Evolutionary conservation across 192 early-diverging fungal species (phyloP), one percentile per base, ranked within the genome.

Genomic region (Coemansia sp.): DNA sequence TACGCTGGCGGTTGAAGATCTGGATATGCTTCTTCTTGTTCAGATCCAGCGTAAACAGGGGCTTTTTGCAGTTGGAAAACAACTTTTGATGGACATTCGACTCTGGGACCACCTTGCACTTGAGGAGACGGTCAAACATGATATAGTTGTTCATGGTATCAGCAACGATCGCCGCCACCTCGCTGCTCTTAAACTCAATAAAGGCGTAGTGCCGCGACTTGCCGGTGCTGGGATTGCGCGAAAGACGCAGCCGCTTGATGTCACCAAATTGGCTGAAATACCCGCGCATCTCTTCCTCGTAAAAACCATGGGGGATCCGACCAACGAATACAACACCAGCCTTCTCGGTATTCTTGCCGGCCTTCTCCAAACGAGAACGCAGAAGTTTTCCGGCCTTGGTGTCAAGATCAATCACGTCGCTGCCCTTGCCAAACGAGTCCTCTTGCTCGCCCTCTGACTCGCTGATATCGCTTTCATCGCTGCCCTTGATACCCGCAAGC

Each of bases 131-230:
- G 60, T 89, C 90, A 63, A 86, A 92, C 68, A 98, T 71, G 65
- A 95, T 65, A 72, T 98, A 98, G 86, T 95, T 95, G 83, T 99
- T 67, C 97, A 99, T 99, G 12, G 97, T 99, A 19, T 94, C 90
- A 11, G 94, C 94, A 4, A 95, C 97, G 61, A 98, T 94, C 55
- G 86, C 61, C 16, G 97, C 97, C 12, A 94, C 93, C 48, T 93
- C 90, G 40, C 76, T 74, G 49, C 87, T 81, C 7, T 74, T 83
- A 71, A 99, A 99, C 77, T 98, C 93, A 64, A 99, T 92, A 66
- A 95, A 99, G 1, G 90, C 97, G 72, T 88, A 99, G 76, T 99
- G 96, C 81, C 92, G 93, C 10, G 95, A 94, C 45, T 74, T 73
- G 6, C 93, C 95, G n/a, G 95, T 98, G 83, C 90, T 92, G 65